Evolutionary conservation across 331 rosid genomes (phyloP), one percentile per base, ranked within the genome.

Genomic region (Malus hybrid): DNA sequence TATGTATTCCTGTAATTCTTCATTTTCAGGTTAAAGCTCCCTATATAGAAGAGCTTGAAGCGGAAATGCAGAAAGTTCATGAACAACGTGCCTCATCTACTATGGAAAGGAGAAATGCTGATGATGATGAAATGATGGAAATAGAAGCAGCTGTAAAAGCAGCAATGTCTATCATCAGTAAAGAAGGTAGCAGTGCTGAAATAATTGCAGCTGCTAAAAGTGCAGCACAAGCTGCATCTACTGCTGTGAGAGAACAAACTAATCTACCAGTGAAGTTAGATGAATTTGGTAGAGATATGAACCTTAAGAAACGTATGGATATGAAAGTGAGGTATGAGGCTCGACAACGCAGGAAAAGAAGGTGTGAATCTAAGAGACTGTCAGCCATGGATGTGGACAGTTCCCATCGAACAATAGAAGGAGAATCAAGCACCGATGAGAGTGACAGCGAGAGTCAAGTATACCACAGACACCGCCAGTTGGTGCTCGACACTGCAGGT

Each of bases 361-460:
- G 32, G 64, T 76, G 81, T 60, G 87, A 84, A 74, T 82, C 87
- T 28, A 88, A 81, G 74, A 88, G 87, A 76, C 68, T 74, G 56
- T 62, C 84, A 52, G 69, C 82, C 75, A 84, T 89, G 90, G 97
- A 90, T 26, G 76, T 91, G 70, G 93, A 91, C 77, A 39, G 67
- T 68, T 63, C 83, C 60, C 55, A 78, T 87, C 86, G 57, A 71
- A 88, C 82, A 78, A 77, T 91, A 77, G 98, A 93, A 84, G 98
- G 98, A 65, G 98, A 94, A 78, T 88, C 94, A 32, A 94, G 97
- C 89, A 89, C 97, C 3, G 98, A 94, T 74, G 98, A 94, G 87
- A 93, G 98, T 86, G 98, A 89, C 73, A 88, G 89, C 78, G 96
- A 94, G 81, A 85, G 88, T 78, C 82, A 81, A 77, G 91, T 89